A percentile compares a stretch with the other conserved stretches of the same genome.
Evolutionary conservation across 306 rosid genomes (phyloP).

Genomic region (Acmispon strigosus): DNA sequence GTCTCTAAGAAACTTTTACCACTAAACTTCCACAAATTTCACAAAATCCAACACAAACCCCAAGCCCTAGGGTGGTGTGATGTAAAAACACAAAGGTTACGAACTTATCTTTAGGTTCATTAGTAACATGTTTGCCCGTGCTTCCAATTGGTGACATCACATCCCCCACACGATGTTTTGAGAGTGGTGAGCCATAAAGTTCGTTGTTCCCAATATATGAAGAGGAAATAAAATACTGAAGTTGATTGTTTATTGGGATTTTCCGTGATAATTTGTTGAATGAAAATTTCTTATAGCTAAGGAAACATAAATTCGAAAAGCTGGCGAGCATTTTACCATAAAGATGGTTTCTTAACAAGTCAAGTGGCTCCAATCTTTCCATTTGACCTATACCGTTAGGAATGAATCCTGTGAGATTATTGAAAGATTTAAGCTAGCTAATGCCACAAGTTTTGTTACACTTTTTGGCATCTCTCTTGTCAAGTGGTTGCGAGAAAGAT

Average conservation of each 20-base stretch:
- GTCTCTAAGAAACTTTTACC: constrained; percentile 11
- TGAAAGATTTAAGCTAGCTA: constrained; percentile 26
- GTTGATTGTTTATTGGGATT: neutral
- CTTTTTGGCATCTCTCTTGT: constrained; percentile 22
- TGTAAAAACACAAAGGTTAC: constrained; percentile 14
- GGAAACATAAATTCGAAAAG: neutral
- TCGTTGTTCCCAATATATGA: neutral
- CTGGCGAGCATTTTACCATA: neutral
- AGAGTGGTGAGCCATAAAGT: constrained; percentile 28
- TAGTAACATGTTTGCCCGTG: neutral
- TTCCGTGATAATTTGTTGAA: neutral
- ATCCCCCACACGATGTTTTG: neutral
- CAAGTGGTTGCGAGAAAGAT: constrained; percentile 27
- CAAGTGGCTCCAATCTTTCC: constrained; percentile 8
- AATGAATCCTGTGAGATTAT: constrained; percentile 14
- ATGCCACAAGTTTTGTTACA: constrained; percentile 11
- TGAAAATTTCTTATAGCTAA: neutral
- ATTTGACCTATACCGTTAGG: constrained; percentile 24
- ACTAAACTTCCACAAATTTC: constrained; percentile 9
- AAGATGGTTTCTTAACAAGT: constrained; percentile 24
- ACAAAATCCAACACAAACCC: constrained; percentile 25
- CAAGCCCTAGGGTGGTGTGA: neutral
- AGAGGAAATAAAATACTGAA: neutral
- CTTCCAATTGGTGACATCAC: neutral
- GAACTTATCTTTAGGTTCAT: neutral